phyloP scores from a whole-genome alignment of 768 basidiomycete species.

The Tulasnella sp. region DNA sequence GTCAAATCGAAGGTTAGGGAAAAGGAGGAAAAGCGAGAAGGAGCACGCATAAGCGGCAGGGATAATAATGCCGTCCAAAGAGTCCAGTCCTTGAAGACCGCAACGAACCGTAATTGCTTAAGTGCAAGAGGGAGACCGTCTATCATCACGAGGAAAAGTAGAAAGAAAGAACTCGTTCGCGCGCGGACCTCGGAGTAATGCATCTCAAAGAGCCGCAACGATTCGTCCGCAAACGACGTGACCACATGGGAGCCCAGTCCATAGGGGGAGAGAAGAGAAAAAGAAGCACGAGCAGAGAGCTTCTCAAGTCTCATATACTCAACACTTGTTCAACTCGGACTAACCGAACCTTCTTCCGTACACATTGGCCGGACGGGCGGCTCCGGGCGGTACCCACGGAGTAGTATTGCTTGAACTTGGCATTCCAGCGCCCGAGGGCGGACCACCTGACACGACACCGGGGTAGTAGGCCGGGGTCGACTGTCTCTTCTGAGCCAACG shows the following conservation, averaged over 20 bases:
- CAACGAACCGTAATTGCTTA: not conserved
- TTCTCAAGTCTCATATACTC: not conserved
- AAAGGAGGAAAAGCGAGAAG: not conserved
- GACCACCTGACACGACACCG: not conserved
- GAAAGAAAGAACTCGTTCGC: not conserved
- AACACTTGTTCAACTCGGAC: not conserved
- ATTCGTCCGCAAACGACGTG: not conserved
- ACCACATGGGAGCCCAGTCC: not conserved
- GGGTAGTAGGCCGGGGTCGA: not conserved
- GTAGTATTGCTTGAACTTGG: not conserved
- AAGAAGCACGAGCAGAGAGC: not conserved
- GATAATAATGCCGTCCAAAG: not conserved
- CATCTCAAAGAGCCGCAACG: not conserved
- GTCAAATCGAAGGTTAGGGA: not conserved
- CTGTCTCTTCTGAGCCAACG: not conserved
- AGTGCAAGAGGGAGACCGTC: not conserved
- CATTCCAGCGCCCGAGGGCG: not conserved
- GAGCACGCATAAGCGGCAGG: not conserved
- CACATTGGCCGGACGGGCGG: not conserved
- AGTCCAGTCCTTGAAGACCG: not conserved
- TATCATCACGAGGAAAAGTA: not conserved
- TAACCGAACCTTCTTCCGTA: conserved; percentile 7
- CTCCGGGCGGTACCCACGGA: conserved; percentile 15
- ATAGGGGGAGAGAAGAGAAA: not conserved
- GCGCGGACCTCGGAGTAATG: not conserved